Evolutionary conservation across 345 rosid genomes (phyloP), one percentile per base, ranked within the genome.

Genomic region (Dimocarpus longan): DNA sequence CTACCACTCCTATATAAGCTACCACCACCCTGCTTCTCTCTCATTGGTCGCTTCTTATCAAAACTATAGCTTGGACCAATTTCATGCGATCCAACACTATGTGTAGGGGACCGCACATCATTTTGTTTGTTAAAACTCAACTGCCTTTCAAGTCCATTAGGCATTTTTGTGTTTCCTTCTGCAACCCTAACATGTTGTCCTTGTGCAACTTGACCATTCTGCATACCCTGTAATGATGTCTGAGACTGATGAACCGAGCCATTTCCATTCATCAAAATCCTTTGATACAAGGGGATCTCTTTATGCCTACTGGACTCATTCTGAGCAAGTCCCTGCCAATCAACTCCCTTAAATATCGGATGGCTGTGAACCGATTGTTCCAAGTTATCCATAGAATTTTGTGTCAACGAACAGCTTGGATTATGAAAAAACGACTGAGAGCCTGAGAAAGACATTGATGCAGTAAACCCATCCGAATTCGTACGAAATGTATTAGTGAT

Each of bases 281-380:
- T 86, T 73, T 86, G 94, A 85, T 87, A 89, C 80, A 89, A 66
- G 22, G 93, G 90, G 82, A 76, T 80, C 75, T 93, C 99, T 52
- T 90, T 91, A 76, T 84, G 89, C 89, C 85, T 87, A 32, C 71
- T 75, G 7, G 91, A 85, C 68, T 93, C 99, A 60, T 88, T 88
- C 81, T 87, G 97, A 82, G 91, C 82, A 70, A 87, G 87, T 52
- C 85, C 91, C 84, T 86, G 93, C 92, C 95, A 92, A 76, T 95
- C 97, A 39, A 92, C 81, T 71, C 94, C 96, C 78, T 90, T 93
- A 87, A 96, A 94, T 78, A 94, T 76, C 68, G 99, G 97, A 15
- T 94, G 96, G 85, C 99, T 96, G 77, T 93, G 95, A 86, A 96
- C 99, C 59, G 99, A 94, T 78, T 96, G 98, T 76, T 96, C 99